phyloP scores from a whole-genome alignment of 805 yeast species.

The Ogataea methanolica region DNA sequence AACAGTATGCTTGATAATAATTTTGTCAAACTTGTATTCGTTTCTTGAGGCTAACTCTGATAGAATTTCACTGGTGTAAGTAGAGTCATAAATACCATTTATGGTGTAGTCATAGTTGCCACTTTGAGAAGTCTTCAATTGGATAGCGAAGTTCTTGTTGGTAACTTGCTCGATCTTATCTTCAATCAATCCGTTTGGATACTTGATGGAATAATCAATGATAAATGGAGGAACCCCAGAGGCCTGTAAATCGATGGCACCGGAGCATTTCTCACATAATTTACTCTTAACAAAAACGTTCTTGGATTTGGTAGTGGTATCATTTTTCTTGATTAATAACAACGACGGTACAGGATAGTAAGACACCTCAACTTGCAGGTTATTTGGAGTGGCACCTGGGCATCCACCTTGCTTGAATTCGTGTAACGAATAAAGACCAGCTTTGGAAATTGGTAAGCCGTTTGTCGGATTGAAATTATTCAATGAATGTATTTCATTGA shows the following conservation, averaged over 20 bases:
- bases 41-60: slow-evolving; percentile 20
- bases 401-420: slow-evolving; percentile 42
- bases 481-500: slow-evolving; percentile 5
- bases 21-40: slow-evolving; percentile 25
- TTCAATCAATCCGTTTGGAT: slow-evolving; percentile 51
- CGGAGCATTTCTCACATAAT: slow-evolving; percentile 24
- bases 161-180: slow-evolving; percentile 40
- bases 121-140: slow-evolving; percentile 36
- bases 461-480: slow-evolving; percentile 18
- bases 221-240: slow-evolving; percentile 61
- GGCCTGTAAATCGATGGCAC: slow-evolving; percentile 34
- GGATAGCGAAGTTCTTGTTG: slow-evolving; percentile 33
- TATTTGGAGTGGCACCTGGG: slow-evolving; percentile 32
- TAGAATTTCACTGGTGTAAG: slow-evolving; percentile 44
- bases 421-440: slow-evolving; percentile 39
- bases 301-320: background rate
- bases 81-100: slow-evolving; percentile 58
- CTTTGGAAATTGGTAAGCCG: slow-evolving; percentile 32
- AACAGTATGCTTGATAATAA: slow-evolving; percentile 48
- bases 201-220: slow-evolving; percentile 58
- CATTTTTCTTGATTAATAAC: slow-evolving; percentile 6
- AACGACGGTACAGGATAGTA: slow-evolving; percentile 29
- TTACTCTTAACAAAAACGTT: slow-evolving; percentile 8
- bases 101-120: slow-evolving; percentile 65
- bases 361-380: slow-evolving; percentile 18